phyloP scores from a whole-genome alignment of 345 rosid species.

The Arabidopsis arenosa region DNA sequence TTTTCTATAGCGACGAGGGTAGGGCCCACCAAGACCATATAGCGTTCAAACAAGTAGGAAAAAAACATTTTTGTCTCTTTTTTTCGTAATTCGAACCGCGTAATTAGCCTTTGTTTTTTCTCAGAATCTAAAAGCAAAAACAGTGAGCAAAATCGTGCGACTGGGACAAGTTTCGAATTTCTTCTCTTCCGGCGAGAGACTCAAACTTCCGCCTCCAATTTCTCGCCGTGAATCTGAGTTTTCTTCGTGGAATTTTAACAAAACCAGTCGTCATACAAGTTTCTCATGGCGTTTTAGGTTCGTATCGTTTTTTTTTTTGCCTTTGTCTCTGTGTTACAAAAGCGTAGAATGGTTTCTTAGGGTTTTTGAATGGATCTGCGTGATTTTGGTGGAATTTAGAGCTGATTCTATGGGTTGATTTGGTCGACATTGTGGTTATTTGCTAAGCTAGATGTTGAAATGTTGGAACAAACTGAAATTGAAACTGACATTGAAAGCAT shows the following conservation, averaged over 20 bases:
- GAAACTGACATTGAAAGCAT: conserved; percentile 3
- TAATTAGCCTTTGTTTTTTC: conserved; percentile 42
- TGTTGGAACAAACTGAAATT: neutral
- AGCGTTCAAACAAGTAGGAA: conserved; percentile 33
- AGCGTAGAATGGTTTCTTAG: conserved; percentile 4
- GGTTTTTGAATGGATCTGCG: conserved; percentile 43
- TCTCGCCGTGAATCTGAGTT: conserved; percentile 35
- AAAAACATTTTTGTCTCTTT: conserved; percentile 27
- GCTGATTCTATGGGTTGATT: conserved; percentile 14
- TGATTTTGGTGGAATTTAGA: neutral
- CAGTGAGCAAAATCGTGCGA: conserved; percentile 43
- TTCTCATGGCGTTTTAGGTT: conserved; percentile 44
- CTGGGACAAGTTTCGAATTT: conserved; percentile 40
- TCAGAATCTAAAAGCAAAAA: conserved; percentile 24
- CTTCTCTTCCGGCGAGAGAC: conserved; percentile 42
- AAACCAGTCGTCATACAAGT: neutral
- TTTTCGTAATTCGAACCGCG: conserved; percentile 25
- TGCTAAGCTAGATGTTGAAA: conserved; percentile 15
- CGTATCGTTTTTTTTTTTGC: neutral
- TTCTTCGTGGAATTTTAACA: neutral
- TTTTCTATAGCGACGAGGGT: conserved; percentile 7
- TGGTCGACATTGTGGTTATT: conserved; percentile 40
- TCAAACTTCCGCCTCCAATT: conserved; percentile 26
- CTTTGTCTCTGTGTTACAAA: conserved; percentile 16
- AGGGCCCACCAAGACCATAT: conserved; percentile 33